phyloP scores from a whole-genome alignment of 257 asterid species.

The Plantago elongata region DNA sequence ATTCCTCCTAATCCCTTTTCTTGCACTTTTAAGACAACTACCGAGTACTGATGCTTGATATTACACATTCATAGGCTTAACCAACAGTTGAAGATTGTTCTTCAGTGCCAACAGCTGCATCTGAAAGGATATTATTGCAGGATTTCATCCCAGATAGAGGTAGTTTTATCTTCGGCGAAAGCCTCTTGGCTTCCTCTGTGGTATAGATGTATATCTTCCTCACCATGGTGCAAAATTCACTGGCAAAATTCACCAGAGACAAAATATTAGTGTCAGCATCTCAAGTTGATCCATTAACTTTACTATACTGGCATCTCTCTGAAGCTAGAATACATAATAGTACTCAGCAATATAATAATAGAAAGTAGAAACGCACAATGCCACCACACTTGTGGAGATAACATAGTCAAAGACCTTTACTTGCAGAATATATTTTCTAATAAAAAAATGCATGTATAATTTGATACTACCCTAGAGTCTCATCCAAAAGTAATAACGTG shows the following conservation, averaged over 20 bases:
- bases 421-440: no score
- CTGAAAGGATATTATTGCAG: slow-evolving; percentile 39
- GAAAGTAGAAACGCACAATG: no score
- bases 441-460: no score
- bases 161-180: slow-evolving; percentile 75
- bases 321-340: background rate
- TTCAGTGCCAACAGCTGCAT: slow-evolving; percentile 47
- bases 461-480: no score
- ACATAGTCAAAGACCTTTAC: no score
- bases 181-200: slow-evolving; percentile 77
- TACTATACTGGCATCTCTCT: no score
- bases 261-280: background rate
- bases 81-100: slow-evolving; percentile 60
- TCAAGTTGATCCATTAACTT: background rate
- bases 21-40: no score
- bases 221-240: slow-evolving; percentile 95
- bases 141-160: slow-evolving; percentile 45
- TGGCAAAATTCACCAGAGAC: slow-evolving; percentile 14
- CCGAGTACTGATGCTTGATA: slow-evolving; percentile 14
- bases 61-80: slow-evolving; percentile 30
- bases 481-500: no score
- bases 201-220: slow-evolving; percentile 78
- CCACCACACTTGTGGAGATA: no score
- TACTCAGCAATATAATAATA: no score
- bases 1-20: slow-evolving; percentile 15